phyloP scores from a whole-genome alignment of 2,329 filamentous ascomycete genomes.

The Alternaria conjuncta region DNA sequence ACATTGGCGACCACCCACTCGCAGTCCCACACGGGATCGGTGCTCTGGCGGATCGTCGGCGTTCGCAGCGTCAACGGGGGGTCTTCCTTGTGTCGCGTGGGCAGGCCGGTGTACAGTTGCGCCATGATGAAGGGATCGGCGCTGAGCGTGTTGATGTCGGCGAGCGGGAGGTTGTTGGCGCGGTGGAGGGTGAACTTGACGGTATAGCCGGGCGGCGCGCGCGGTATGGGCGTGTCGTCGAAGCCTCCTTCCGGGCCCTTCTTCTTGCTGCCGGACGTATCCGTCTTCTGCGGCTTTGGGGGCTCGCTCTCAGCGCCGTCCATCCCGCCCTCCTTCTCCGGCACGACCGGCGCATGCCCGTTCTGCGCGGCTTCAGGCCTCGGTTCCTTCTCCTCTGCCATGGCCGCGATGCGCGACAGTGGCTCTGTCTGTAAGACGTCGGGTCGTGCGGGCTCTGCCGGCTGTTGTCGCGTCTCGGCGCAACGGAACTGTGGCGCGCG shows the following conservation, averaged over 20 bases:
- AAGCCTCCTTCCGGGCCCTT: conserved; percentile 74
- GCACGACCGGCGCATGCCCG: conserved; percentile 15
- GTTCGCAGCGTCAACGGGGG: conserved; percentile 77
- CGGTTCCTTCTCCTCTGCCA: conserved; percentile 20
- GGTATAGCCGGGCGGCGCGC: conserved; percentile 79
- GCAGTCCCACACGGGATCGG: conserved; percentile 80
- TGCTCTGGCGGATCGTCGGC: conserved; percentile 73
- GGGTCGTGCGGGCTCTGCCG: background rate
- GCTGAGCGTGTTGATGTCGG: conserved; percentile 76
- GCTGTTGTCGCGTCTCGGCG: conserved; percentile 6
- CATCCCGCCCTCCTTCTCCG: conserved; percentile 19
- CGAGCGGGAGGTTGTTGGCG: conserved; percentile 80
- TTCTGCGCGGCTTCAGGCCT: conserved; percentile 13
- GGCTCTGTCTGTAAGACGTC: conserved; percentile 3
- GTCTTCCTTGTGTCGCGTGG: conserved; percentile 83
- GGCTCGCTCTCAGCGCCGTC: conserved; percentile 17
- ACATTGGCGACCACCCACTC: conserved; percentile 90
- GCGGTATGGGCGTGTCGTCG: conserved; percentile 78
- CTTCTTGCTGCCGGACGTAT: conserved; percentile 34
- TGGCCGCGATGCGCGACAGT: conserved; percentile 12
- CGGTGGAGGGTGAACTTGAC: conserved; percentile 83
- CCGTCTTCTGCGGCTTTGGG: conserved; percentile 33
- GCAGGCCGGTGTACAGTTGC: conserved; percentile 74
- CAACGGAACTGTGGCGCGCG: conserved; percentile 5
- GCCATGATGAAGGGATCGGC: conserved; percentile 85